Evolutionary conservation across 2,329 filamentous ascomycete genomes (phyloP).

Genomic region (Periglandula ipomoeae): DNA sequence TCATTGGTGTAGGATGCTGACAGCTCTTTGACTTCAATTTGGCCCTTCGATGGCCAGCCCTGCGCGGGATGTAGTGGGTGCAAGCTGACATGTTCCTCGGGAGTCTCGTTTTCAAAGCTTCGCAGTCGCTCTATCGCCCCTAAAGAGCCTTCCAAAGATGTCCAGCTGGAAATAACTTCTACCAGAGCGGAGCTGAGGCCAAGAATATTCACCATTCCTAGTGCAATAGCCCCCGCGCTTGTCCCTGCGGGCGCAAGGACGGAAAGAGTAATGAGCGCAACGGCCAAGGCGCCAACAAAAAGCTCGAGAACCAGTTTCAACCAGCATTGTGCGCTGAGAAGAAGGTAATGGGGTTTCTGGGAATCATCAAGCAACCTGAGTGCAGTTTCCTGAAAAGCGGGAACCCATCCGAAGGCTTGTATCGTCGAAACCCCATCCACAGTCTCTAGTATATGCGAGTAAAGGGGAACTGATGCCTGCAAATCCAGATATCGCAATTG

Average conservation of each 20-base stretch:
- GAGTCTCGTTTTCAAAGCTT: slow-evolving; percentile 15
- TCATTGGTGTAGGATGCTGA: slow-evolving; percentile 17
- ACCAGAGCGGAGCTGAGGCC: slow-evolving; percentile 16
- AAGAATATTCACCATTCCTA: slow-evolving; percentile 18
- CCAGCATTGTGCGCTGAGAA: no score
- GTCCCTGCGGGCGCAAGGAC: slow-evolving; percentile 16
- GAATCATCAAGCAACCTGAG: no score
- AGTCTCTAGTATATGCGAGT: no score
- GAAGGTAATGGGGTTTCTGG: no score
- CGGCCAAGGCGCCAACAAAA: slow-evolving; percentile 10
- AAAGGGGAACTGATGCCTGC: no score
- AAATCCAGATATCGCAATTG: no score
- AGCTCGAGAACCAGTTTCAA: no score
- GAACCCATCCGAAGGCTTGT: no score
- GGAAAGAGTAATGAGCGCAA: slow-evolving; percentile 25
- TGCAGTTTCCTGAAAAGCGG: no score
- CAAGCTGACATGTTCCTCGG: slow-evolving; percentile 11
- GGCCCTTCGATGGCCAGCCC: slow-evolving; percentile 19
- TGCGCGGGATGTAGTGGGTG: slow-evolving; percentile 10
- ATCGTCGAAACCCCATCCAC: no score
- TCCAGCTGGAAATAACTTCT: slow-evolving; percentile 20
- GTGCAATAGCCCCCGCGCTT: slow-evolving; percentile 13
- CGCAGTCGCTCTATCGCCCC: slow-evolving; percentile 19
- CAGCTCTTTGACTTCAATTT: slow-evolving; percentile 17
- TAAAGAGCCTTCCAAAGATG: slow-evolving; percentile 20